Percentiles rank a stretch among this genome's conserved stretches.
Conservation (phyloP, 73 alveolate genomes). For the Tetrahymena thermophila region DNA sequence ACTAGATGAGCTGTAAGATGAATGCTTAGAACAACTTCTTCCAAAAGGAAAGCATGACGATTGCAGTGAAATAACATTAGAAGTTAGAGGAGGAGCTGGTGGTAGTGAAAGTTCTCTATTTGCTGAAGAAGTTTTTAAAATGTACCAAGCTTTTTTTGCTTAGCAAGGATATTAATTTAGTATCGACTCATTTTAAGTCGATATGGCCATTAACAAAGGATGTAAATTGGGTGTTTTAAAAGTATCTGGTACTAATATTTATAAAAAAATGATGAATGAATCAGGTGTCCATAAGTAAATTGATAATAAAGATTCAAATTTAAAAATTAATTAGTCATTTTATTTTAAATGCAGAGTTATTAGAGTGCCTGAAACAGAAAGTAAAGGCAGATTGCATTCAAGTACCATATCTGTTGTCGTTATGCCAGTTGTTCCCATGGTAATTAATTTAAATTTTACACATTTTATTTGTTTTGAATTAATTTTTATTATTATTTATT, state of each 20-base stretch:
- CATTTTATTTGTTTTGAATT: background rate
- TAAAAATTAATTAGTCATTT: background rate
- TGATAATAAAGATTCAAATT: background rate
- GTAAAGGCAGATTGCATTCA: conserved; percentile 75
- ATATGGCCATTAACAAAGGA: conserved; percentile 53
- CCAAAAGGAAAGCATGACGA: conserved; percentile 47
- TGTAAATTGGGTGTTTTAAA: conserved; percentile 55
- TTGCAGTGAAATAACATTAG: conserved; percentile 49
- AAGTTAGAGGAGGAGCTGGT: conserved; percentile 78
- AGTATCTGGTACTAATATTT: conserved; percentile 53
- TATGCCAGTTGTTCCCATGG: conserved; percentile 65
- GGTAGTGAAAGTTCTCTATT: conserved; percentile 74
- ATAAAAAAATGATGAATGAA: conserved; percentile 56
- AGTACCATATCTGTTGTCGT: conserved; percentile 69
- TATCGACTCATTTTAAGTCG: conserved; percentile 29
- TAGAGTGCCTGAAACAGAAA: conserved; percentile 85
- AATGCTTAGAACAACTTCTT: conserved; percentile 2
- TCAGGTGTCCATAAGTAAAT: conserved; percentile 75
- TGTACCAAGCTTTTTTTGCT: conserved; percentile 51
- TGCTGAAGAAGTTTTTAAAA: conserved; percentile 67
- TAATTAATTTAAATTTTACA: background rate
- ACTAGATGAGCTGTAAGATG: conserved; percentile 19
- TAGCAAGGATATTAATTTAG: conserved; percentile 40
- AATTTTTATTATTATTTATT: background rate
- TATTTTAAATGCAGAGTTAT: conserved; percentile 23